phyloP scores from a whole-genome alignment of 805 yeast species.

The Lipomyces sp. region DNA sequence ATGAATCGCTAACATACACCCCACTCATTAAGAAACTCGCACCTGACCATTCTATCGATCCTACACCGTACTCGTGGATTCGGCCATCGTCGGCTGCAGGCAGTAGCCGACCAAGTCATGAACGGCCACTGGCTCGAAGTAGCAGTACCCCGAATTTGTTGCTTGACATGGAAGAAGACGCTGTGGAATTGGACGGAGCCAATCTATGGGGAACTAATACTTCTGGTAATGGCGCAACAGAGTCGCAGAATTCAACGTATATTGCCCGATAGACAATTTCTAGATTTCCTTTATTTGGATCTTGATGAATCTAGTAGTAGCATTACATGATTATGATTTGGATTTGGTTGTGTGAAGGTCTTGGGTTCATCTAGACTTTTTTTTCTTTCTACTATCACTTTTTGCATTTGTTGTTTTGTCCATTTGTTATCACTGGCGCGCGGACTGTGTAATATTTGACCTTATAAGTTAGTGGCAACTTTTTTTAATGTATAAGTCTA shows the following conservation, averaged over 20 bases:
- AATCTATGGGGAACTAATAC: not conserved
- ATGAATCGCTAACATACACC: constrained; percentile 32
- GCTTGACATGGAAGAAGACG: constrained; percentile 7
- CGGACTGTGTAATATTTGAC: not conserved
- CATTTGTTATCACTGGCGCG: not conserved
- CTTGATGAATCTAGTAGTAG: not conserved
- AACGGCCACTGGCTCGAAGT: not conserved
- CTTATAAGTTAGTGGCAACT: not conserved
- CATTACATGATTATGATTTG: not conserved
- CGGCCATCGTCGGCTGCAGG: not conserved
- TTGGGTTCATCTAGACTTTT: not conserved
- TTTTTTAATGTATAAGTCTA: not conserved
- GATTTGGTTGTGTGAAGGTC: not conserved
- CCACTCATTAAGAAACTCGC: constrained; percentile 18
- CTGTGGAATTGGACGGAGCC: constrained; percentile 5
- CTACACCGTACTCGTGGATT: constrained; percentile 3
- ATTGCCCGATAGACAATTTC: not conserved
- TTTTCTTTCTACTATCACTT: not conserved
- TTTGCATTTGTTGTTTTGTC: not conserved
- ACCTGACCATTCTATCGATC: not conserved
- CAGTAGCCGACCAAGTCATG: not conserved
- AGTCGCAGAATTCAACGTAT: not conserved
- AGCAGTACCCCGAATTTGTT: constrained; percentile 5
- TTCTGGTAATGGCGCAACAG: not conserved
- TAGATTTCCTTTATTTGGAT: constrained; percentile 1